Evolutionary conservation across 495 filamentous ascomycete genomes (phyloP).

Genomic region (Daldinia decipiens): DNA sequence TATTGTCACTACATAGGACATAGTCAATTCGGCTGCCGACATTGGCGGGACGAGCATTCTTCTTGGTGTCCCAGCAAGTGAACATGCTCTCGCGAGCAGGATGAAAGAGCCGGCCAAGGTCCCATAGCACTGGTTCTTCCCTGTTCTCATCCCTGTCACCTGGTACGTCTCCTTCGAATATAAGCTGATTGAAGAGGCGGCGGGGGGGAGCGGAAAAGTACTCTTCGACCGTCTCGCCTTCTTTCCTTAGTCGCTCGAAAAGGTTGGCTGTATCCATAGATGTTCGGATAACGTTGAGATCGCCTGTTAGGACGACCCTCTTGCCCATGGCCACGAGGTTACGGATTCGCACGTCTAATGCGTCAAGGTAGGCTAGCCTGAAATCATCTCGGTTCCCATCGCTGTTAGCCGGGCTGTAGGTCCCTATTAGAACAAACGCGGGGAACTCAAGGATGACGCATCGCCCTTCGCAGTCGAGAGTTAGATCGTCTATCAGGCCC

Average conservation of each 20-base stretch:
- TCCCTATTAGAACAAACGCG: slow-evolving; percentile 90
- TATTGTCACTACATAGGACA: slow-evolving; percentile 81
- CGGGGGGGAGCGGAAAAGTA: slow-evolving; percentile 80
- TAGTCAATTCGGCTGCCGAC: slow-evolving; percentile 94
- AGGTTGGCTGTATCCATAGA: slow-evolving; percentile 78
- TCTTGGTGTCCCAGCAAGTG: slow-evolving; percentile 91
- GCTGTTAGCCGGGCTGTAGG: slow-evolving; percentile 88
- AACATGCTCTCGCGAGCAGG: slow-evolving; percentile 87
- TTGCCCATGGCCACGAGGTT: slow-evolving; percentile 86
- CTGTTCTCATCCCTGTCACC: slow-evolving; percentile 76
- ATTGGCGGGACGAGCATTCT: slow-evolving; percentile 89
- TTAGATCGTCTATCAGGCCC: slow-evolving; percentile 70
- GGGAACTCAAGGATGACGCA: slow-evolving; percentile 95
- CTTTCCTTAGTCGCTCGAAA: slow-evolving; percentile 75
- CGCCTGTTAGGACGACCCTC: slow-evolving; percentile 82
- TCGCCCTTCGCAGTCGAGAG: slow-evolving; percentile 89
- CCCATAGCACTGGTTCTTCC: slow-evolving; percentile 80
- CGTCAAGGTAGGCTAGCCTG: slow-evolving; percentile 78
- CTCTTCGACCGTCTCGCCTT: slow-evolving; percentile 69
- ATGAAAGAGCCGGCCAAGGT: slow-evolving; percentile 87
- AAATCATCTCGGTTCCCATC: slow-evolving; percentile 88
- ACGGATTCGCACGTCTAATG: slow-evolving; percentile 82
- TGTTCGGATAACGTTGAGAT: slow-evolving; percentile 86
- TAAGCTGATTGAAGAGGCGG: slow-evolving; percentile 83
- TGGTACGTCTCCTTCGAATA: slow-evolving; percentile 75